Conservation (phyloP, 192 early-diverging fungal genomes). For the Mortierella hygrophila region DNA sequence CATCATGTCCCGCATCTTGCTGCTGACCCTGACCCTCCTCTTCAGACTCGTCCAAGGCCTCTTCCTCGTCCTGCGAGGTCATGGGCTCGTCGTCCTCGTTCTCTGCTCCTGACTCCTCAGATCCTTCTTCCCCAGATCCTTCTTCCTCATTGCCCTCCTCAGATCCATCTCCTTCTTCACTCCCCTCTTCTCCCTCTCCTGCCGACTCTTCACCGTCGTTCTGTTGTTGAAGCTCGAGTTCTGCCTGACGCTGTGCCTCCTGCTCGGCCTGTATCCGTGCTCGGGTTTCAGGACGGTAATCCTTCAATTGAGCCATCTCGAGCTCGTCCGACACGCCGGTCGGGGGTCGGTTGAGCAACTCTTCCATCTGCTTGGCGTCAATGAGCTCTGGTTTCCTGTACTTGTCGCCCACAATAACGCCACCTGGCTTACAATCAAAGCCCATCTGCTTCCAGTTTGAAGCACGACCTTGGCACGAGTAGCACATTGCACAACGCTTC, state of each 20-base stretch:
- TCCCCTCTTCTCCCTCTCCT: conserved; percentile 2
- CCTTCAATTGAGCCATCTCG: conserved; percentile 16
- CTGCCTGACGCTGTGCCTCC: conserved; percentile 16
- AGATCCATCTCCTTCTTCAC: neutral
- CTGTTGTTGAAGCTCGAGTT: neutral
- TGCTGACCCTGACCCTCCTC: conserved; percentile 13
- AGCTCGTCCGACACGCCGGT: conserved; percentile 26
- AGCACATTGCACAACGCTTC: conserved; percentile 64
- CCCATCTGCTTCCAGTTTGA: conserved; percentile 68
- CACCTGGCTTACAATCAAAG: conserved; percentile 62
- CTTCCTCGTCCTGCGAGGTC: conserved; percentile 16
- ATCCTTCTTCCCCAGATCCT: neutral
- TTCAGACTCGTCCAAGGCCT: conserved; percentile 2
- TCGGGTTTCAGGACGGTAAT: conserved; percentile 36
- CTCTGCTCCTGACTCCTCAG: neutral
- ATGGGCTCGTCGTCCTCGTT: neutral
- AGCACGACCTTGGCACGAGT: conserved; percentile 60
- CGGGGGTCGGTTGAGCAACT: conserved; percentile 38
- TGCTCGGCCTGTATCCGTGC: conserved; percentile 14
- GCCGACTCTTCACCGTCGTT: neutral
- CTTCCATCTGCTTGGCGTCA: conserved; percentile 54
- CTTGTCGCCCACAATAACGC: conserved; percentile 51
- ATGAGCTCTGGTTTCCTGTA: conserved; percentile 48
- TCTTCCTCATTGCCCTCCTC: neutral
- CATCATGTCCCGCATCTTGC: conserved; percentile 7